Evolutionary conservation across 495 filamentous ascomycete species (phyloP).

Genomic region (Podospora pseudopauciseta): DNA sequence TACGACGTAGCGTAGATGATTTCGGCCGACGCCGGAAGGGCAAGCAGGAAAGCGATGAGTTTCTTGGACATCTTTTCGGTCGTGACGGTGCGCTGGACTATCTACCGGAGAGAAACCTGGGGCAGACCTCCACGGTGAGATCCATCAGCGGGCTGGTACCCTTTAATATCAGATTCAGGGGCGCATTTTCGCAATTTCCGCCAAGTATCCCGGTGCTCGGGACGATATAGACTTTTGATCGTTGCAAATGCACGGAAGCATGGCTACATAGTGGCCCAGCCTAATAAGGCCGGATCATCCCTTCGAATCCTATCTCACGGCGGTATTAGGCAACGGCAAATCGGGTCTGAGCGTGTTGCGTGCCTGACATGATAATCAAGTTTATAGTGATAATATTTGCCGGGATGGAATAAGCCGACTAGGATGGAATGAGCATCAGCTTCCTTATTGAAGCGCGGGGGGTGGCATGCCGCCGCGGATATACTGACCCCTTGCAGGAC

Average conservation of each 20-base stretch:
- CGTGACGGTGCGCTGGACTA: neutral
- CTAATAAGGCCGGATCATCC: neutral
- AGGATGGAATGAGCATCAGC: neutral
- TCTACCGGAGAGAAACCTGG: neutral
- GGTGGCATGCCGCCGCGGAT: neutral
- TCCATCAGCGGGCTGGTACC: neutral
- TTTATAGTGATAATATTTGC: neutral
- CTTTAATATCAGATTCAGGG: neutral
- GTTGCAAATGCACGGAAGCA: neutral
- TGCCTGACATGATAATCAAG: neutral
- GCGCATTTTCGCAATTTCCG: neutral
- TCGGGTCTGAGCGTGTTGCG: neutral
- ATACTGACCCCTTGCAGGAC: neutral
- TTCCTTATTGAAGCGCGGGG: neutral
- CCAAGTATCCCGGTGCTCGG: neutral
- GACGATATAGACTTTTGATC: neutral
- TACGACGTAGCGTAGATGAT: constrained; percentile 61
- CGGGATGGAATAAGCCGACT: neutral
- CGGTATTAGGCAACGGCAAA: neutral
- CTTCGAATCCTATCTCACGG: neutral
- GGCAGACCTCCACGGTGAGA: neutral
- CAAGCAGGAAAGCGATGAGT: constrained; percentile 31
- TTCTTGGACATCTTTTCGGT: neutral
- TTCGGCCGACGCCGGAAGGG: constrained; percentile 33
- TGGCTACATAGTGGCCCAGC: neutral